These are phyloP conservation scores for Capronia coronata DNA, from an alignment of 2,329 filamentous ascomycete species.

Conservation along the genomic window DNA sequence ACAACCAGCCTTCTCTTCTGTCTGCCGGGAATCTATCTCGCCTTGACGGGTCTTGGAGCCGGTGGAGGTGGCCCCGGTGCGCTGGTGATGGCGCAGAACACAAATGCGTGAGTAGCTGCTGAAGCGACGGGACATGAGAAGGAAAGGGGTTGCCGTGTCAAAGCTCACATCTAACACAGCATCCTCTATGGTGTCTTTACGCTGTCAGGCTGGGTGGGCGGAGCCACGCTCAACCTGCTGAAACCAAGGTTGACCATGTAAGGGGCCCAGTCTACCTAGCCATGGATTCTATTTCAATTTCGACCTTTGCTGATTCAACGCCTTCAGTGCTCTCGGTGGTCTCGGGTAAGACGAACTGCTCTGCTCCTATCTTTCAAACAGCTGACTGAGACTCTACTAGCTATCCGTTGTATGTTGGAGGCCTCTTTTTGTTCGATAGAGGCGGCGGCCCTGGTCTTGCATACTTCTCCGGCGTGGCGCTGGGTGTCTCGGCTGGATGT, in stretches of 20 bases:
- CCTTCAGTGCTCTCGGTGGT: background rate
- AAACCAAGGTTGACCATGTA: background rate
- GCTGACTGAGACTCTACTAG: too few relatives aligned
- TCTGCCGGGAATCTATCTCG: too few relatives aligned
- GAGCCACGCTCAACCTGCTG: conserved; percentile 1
- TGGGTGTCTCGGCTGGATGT: background rate
- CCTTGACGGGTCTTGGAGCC: background rate
- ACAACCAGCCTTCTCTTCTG: too few relatives aligned
- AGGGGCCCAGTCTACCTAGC: too few relatives aligned
- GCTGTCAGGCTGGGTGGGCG: background rate
- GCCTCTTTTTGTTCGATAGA: conserved; percentile 1
- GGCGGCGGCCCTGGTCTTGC: background rate
- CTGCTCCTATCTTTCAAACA: too few relatives aligned
- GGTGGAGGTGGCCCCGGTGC: background rate
- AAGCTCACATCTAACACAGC: too few relatives aligned
- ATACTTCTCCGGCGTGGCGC: background rate
- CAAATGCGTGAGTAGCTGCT: background rate
- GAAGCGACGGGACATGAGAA: too few relatives aligned
- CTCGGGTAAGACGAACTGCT: background rate
- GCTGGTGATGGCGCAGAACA: background rate
- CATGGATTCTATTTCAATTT: too few relatives aligned
- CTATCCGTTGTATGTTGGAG: conserved; percentile 3
- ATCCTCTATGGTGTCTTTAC: conserved; percentile 4
- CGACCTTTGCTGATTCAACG: too few relatives aligned
- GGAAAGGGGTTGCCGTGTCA: too few relatives aligned